A percentile compares a stretch with the other conserved stretches of the same genome.
Conservation (phyloP, 2,329 filamentous ascomycete species). For the Fusarium redolens region DNA sequence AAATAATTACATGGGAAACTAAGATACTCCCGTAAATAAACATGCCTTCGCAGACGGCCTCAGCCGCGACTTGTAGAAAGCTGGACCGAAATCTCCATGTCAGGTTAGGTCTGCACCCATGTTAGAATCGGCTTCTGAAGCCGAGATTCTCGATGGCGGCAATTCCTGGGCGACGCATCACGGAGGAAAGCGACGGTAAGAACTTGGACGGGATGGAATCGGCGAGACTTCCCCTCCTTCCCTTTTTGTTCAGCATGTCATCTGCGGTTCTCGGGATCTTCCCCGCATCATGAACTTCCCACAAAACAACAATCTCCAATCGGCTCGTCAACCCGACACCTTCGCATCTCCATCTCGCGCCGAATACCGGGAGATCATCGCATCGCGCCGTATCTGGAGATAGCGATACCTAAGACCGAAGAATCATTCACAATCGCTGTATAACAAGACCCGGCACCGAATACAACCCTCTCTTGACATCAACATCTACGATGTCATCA, state of each 20-base stretch:
- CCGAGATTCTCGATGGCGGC: not conserved
- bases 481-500: not conserved
- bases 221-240: not conserved
- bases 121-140: conserved; percentile 2
- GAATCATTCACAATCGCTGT: not conserved
- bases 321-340: not conserved
- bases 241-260: not conserved
- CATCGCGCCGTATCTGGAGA: not conserved
- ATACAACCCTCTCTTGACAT: not conserved
- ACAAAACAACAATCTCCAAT: not conserved
- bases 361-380: not conserved
- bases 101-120: not conserved
- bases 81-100: not conserved
- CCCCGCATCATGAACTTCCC: not conserved
- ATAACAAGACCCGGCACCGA: not conserved
- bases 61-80: not conserved
- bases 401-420: not conserved
- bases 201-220: not conserved
- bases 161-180: not conserved
- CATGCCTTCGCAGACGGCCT: not conserved
- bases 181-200: not conserved
- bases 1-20: too few relatives aligned
- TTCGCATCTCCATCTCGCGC: not conserved
- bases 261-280: not conserved
- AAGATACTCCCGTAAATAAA: too few relatives aligned